Base-by-base conservation (phyloP, 2,329 filamentous ascomycete species). In the Emericellopsis atlantica region DNA sequence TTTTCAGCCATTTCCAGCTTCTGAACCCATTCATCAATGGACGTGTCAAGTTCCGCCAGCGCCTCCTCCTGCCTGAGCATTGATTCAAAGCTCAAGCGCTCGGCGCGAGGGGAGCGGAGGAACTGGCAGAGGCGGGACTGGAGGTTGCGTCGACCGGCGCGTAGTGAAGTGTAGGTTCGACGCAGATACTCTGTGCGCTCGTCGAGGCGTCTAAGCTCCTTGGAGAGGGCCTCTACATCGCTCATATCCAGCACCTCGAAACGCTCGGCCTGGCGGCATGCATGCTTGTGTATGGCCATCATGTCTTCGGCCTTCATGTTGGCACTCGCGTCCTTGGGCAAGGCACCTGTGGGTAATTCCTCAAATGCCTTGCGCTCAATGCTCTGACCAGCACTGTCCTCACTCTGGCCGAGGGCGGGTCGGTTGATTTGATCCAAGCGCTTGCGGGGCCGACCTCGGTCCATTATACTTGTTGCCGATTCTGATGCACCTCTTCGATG, bases 1-100 rank as follows among this genome's bases (percentile, higher is more conserved):
- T 88, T 86, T 58, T 90, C 84, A 9, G 83, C 81, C 46, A 81
- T 74, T 53, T 89, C 84, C n/a, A 89, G 72, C 62, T 89, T 89
- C 49, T 64, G 69, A 38, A 84, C 77, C 80, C 84, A 89, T 54
- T 87, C 82, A 51, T 89, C 84, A 46, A 90, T 89, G 3, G 80
- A 84, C 14, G 71, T 65, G 53, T 90, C 84, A 6, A 90, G 72
- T 56, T 88, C 84, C 2, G 79, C 76, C 10, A 90, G 67, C 2
- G 82, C 81, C 58, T 89, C 84, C 57, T 89, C 84, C 55, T 89
- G 84, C 62, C 82, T 84, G 34, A 89, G 67, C 56, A 90, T 76
- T 16, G 78, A 79, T 45, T 88, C 82, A 46, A 79, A 72, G 48
- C 78, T 85, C 56, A 88, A 86, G 48, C 76, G 80, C 42, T 80